Base-by-base conservation (phyloP, 1,284 basidiomycete species). In the Boletus calvinii region DNA sequence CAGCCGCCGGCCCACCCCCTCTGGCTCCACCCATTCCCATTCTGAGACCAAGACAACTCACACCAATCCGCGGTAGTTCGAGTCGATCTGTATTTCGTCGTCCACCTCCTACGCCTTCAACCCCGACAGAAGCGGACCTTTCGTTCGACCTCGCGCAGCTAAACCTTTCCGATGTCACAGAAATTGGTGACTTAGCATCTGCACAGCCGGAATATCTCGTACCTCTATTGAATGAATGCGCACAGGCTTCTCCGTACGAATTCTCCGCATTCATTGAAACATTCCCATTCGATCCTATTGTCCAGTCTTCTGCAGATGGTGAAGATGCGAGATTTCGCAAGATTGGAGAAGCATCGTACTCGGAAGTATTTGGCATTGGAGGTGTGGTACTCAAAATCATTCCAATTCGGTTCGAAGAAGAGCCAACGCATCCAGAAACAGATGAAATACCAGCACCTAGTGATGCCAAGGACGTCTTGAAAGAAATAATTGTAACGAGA, bases 271-370 rank as follows among this genome's bases (percentile, higher is more conserved):
- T 92, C 69, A 87, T 92, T 37, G 79, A 85, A 57, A 81, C 81
- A 26, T 91, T 92, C 62, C 87, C 87, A 10, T 80, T 77, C 53
- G 88, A 91, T 61, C 77, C 80, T 13, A 74, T 85, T 53, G 76
- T 85, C 20, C 75, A 65, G 43, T 65, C 62, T 38, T 62, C 64
- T 15, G 57, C 55, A 15, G 54, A 56, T 26, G 61, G 60, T 30
- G 61, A 57, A 24, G 62, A 64, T 17, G 53, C 59, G 15, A 62
- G 46, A 34, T 90, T 92, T 68, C 76, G 74, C 57, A 99, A 99
- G 72, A 86, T 98, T 48, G 96, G 95, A 41, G 96, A 99, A 72
- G 96, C 96, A 11, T 94, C 91, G 44, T 99, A 91, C 70, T 97
- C 94, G 0, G 96, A 99, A 66, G 97, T 99, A n/a, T 99, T 93